Evolutionary conservation across 805 yeast genomes (phyloP).

Genomic region (Candida andamanensis): DNA sequence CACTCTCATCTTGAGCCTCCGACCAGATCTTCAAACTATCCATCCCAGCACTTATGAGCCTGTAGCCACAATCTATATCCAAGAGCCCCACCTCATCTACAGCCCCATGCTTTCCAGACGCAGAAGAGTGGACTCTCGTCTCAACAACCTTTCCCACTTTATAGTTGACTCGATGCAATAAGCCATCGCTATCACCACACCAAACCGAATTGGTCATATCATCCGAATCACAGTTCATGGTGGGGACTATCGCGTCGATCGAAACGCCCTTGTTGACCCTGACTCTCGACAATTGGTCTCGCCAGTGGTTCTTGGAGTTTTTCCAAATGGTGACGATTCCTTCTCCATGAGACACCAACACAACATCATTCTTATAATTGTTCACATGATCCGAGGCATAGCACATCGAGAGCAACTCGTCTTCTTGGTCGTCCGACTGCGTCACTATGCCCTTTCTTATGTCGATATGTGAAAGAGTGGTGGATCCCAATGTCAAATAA

Average conservation of each 20-base stretch:
- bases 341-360: constrained; percentile 84
- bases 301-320: constrained; percentile 57
- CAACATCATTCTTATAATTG: constrained; percentile 51
- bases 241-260: constrained; percentile 62
- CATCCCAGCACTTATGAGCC: constrained; percentile 81
- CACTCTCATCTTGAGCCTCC: constrained; percentile 15
- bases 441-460: constrained; percentile 62
- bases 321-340: constrained; percentile 89
- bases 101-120: constrained; percentile 28
- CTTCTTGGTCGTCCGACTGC: constrained; percentile 86
- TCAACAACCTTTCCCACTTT: constrained; percentile 60
- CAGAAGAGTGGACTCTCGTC: constrained; percentile 57
- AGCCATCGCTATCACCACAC: constrained; percentile 80
- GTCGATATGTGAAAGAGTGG: constrained; percentile 75
- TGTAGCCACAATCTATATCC: constrained; percentile 77
- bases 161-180: constrained; percentile 60
- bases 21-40: constrained; percentile 77
- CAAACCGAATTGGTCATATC: constrained; percentile 48
- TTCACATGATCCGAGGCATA: constrained; percentile 49
- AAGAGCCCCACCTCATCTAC: constrained; percentile 70
- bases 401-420: constrained; percentile 76
- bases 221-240: constrained; percentile 49
- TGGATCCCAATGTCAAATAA: constrained; percentile 75
- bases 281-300: constrained; percentile 77
- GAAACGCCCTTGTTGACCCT: constrained; percentile 65